Base-by-base conservation (phyloP, 306 rosid species). In the Cicer bijugum region DNA sequence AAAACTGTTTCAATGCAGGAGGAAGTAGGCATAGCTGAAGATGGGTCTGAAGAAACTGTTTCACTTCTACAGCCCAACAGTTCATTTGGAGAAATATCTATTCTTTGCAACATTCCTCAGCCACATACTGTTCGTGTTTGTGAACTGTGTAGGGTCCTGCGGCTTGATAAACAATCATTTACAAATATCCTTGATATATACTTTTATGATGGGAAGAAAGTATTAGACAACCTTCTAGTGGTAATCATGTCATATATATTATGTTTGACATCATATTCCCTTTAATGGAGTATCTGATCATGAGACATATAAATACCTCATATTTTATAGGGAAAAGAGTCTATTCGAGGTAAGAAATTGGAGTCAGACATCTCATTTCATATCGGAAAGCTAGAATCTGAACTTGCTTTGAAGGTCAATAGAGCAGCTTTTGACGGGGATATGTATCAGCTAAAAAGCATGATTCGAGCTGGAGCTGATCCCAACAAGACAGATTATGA, bases 61-160 rank as follows among this genome's bases (percentile, higher is more conserved):
- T 69, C 89, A 44, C 77, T 75, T 51, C 82, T 94, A 75, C 42
- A 82, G 67, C 90, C 84, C 14, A 47, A 85, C 79, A 86, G 86
- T 84, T 79, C 96, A 45, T 94, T 91, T 69, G 99, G 99, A 73
- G 93, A 87, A 80, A 75, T 90, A 80, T 94, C 97, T 28, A 90
- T 94, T 75, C 93, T 94, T 72, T 94, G 99, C 80, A 94, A 91
- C 85, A 94, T 94, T 78, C 96, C 99, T 70, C 97, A 94, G 51
- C 97, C 92, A 16, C 85, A 91, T 78, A 89, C 91, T 11, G 99
- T 94, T 74, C 89, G 97, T 10, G 97, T 94, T 37, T 87, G 90
- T 69, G 97, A 91, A 77, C 76, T 94, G 8, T 83, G 96, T 75
- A 82, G 99, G 81, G 95, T 94, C 79, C 84, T 94, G 69, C 90